Conservation (phyloP, 306 rosid genomes). For the barrel medic (Medicago truncatula) region MtrunA17r5.0-ANR NC_053045.1:1897501-1898000, state of each 20-base stretch:
- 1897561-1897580: constrained; percentile 17
- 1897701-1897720: constrained; percentile 10
- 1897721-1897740: constrained; percentile 21
- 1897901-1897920: constrained; percentile 12
- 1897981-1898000: not conserved
- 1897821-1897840: not conserved
- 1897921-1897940: not conserved
- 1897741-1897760: not conserved
- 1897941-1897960: not conserved
- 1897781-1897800: not conserved
- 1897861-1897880: constrained; percentile 23
- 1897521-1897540: constrained; percentile 21
- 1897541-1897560: not conserved
- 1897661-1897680: constrained; percentile 10
- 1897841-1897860: constrained; percentile 2
- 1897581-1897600: not conserved
- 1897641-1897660: not conserved
- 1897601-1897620: not conserved
- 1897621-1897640: constrained; percentile 14
- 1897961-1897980: no score
- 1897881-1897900: constrained; percentile 30
- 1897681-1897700: not conserved
- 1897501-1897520: not conserved
- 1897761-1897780: constrained; percentile 10
- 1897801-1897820: not conserved